Evolutionary conservation across 1,139 yeast genomes (phyloP), one percentile per base, ranked within the genome.

Genomic region (Hanseniaspora uvarum): DNA sequence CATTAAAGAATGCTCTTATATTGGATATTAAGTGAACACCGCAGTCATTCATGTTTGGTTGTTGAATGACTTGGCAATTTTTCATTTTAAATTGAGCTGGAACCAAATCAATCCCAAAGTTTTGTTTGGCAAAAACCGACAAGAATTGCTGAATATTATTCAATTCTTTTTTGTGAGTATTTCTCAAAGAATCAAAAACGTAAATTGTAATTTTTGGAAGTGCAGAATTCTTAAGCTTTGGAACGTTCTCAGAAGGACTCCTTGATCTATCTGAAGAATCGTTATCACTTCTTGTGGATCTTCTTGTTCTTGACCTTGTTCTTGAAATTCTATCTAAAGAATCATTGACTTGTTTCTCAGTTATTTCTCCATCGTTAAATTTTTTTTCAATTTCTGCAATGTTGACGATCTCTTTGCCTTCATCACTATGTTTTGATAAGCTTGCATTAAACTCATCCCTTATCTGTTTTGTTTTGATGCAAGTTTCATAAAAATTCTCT

Each of bases 21-120:
- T 86, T 92, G 62, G 83, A 83, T 26, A 94, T 82, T 5, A 92
- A 85, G 69, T 86, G 96, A 23, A 94, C 80, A 1, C 99, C 99
- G 70, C 99, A 94, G 65, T 94, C 98, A 63, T 89, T 86, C 68
- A 82, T 81, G 65, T 94, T 94, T 50, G 81, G 80, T 64, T 94
- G 99, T 58, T 77, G 80, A 0, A 96, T 96, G 0, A 88, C 94
- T 30, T 70, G 64, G 5, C 85, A 83, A 4, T 73, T 70, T 54
- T 72, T 68, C 53, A 71, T 65, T 46, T 65, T 64, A 34, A 76
- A 69, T 48, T 72, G 74, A 5, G 69, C 67, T n/a, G 72, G 72
- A 16, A 70, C 68, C 7, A 86, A 62, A 0, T 70, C 72, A 2
- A 83, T 60, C 0, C 69, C 69, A 59, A 79, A 75, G 60, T 78